A percentile compares a stretch with the other conserved stretches of the same genome.
Conservation (phyloP, 1,284 basidiomycete species). For the Porodaedalea pini region DNA sequence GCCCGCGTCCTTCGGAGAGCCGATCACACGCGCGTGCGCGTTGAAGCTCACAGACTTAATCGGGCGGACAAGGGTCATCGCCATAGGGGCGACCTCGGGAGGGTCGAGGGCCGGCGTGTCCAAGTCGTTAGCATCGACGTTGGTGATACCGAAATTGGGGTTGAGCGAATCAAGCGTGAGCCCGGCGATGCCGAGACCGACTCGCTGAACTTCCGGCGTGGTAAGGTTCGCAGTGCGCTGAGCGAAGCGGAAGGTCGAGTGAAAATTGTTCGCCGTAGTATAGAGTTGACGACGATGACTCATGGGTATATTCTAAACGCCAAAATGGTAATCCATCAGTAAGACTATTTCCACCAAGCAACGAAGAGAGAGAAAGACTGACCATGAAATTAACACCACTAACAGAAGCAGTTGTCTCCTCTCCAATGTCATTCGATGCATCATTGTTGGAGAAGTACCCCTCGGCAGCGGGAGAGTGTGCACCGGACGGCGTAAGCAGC, state of each 20-base stretch:
- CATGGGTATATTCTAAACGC: not conserved
- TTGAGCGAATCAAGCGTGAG: not conserved
- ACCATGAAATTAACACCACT: not conserved
- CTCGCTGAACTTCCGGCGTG: not conserved
- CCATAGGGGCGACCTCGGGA: not conserved
- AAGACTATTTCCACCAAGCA: not conserved
- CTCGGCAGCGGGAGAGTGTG: not conserved
- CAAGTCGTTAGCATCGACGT: not conserved
- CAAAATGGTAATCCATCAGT: not conserved
- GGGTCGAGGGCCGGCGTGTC: not conserved
- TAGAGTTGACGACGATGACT: not conserved
- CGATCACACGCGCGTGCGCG: not conserved
- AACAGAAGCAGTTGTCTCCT: not conserved
- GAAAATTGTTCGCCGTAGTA: not conserved
- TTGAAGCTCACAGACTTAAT: not conserved
- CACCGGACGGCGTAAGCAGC: not conserved
- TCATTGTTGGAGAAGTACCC: not conserved
- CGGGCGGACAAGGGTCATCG: not conserved
- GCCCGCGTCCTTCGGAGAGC: not conserved
- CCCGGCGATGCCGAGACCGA: conserved; percentile 5
- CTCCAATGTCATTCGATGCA: not conserved
- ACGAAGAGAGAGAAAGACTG: not conserved
- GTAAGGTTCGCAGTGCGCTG: not conserved
- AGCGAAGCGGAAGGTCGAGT: not conserved
- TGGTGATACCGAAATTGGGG: not conserved